Conservation (phyloP, 352 stramenopile species). For the Aphanomyces cochlioides region DNA sequence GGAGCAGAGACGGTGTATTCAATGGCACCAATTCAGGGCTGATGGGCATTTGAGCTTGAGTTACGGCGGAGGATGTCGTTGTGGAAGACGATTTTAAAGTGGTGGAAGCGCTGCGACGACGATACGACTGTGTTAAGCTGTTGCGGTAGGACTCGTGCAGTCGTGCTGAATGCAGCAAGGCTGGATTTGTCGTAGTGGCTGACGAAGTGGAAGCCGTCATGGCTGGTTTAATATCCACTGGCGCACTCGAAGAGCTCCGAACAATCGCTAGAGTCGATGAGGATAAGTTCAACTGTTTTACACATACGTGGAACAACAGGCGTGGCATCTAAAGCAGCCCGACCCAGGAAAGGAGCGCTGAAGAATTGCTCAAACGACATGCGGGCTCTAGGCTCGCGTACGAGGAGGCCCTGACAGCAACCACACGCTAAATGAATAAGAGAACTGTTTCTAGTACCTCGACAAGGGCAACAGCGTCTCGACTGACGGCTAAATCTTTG, state of each 20-base stretch:
- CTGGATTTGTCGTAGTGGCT: background rate
- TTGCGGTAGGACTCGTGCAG: slow-evolving; percentile 16
- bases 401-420: slow-evolving; percentile 53
- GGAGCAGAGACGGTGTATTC: slow-evolving; percentile 37
- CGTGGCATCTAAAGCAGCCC: slow-evolving; percentile 13
- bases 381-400: slow-evolving; percentile 78
- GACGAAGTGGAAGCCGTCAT: background rate
- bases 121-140: slow-evolving; percentile 18
- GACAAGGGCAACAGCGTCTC: slow-evolving; percentile 77
- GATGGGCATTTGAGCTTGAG: slow-evolving; percentile 33
- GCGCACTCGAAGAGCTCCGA: background rate
- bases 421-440: slow-evolving; percentile 19
- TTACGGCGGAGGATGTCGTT: background rate
- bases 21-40: slow-evolving; percentile 59
- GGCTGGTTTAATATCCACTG: slow-evolving; percentile 5
- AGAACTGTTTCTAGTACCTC: slow-evolving; percentile 31
- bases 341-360: slow-evolving; percentile 54
- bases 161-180: background rate
- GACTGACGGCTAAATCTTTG: slow-evolving; percentile 68
- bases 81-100: background rate
- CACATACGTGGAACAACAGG: background rate
- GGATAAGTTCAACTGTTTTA: background rate
- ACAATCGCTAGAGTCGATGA: background rate
- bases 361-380: slow-evolving; percentile 93
- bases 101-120: slow-evolving; percentile 17